Conservation (phyloP, 805 yeast genomes). For the Candida fluviatilis region DNA sequence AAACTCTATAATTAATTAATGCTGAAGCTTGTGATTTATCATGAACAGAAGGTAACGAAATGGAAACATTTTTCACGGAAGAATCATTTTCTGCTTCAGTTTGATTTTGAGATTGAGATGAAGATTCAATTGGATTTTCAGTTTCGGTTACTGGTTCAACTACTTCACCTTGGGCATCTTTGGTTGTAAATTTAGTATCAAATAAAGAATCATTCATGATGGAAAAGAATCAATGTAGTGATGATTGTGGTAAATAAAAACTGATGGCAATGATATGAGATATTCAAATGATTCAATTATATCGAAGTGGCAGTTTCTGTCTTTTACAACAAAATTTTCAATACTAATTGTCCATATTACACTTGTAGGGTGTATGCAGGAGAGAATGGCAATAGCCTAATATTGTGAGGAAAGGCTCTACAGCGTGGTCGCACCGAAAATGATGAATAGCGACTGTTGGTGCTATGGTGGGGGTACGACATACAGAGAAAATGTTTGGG, state of each 20-base stretch:
- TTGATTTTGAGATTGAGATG: background rate
- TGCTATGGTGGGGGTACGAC: no score
- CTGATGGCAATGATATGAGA: background rate
- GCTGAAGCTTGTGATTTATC: constrained; percentile 25
- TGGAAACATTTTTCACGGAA: constrained; percentile 7
- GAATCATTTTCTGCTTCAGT: constrained; percentile 5
- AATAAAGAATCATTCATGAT: constrained; percentile 31
- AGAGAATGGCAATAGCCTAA: background rate
- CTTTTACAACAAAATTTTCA: background rate
- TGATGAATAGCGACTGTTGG: no score
- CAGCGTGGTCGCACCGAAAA: no score
- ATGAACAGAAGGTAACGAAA: constrained; percentile 24
- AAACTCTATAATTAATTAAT: constrained; percentile 44
- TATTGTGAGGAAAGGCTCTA: no score
- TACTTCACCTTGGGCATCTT: constrained; percentile 5
- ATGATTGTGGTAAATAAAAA: background rate
- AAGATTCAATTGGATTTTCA: constrained; percentile 1
- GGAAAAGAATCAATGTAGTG: background rate
- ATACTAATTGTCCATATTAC: background rate
- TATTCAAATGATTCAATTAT: background rate
- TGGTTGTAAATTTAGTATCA: constrained; percentile 26
- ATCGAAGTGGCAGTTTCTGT: background rate
- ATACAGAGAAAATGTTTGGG: no score
- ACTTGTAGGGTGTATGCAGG: background rate
- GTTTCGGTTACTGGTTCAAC: constrained; percentile 1